A percentile compares a stretch with the other conserved stretches of the same genome.
Evolutionary conservation across 768 basidiomycete genomes (phyloP).

Genomic region (Podaxis rugospora): DNA sequence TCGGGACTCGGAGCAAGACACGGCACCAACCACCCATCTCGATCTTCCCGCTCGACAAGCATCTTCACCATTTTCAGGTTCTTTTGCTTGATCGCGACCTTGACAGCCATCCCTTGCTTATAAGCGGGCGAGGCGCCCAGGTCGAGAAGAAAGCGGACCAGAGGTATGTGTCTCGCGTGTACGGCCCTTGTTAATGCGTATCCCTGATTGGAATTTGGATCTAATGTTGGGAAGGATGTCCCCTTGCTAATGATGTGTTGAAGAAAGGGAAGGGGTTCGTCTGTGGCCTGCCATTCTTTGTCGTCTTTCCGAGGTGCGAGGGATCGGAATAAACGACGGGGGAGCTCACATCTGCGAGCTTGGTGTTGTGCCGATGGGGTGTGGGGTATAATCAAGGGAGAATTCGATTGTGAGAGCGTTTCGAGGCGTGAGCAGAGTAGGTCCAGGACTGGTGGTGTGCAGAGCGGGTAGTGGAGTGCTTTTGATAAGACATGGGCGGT

Average conservation of each 20-base stretch:
- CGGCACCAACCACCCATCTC: neutral
- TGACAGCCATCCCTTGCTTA: constrained; percentile 62
- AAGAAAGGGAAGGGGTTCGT: constrained; percentile 63
- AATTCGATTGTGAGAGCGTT: constrained; percentile 29
- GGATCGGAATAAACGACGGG: constrained; percentile 61
- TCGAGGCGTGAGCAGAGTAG: constrained; percentile 23
- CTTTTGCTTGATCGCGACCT: constrained; percentile 69
- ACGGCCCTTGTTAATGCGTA: constrained; percentile 84
- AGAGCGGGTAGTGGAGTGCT: constrained; percentile 58
- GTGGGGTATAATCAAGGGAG: constrained; percentile 5
- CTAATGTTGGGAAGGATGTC: constrained; percentile 31
- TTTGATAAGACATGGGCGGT: constrained; percentile 34
- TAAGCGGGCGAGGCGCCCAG: constrained; percentile 66
- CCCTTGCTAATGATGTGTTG: constrained; percentile 47
- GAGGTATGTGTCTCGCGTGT: constrained; percentile 52
- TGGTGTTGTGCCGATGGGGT: neutral
- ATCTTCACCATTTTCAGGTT: constrained; percentile 66
- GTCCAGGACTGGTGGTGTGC: constrained; percentile 42
- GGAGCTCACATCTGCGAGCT: constrained; percentile 43
- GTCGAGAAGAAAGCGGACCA: constrained; percentile 67
- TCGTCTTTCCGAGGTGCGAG: constrained; percentile 29
- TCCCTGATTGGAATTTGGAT: constrained; percentile 68
- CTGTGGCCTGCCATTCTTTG: constrained; percentile 38
- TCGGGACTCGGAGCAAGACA: neutral
- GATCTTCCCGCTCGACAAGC: constrained; percentile 44